These are phyloP conservation scores for Bisporella sp. DNA, from an alignment of 2,329 filamentous ascomycete genomes.

Conservation along the genomic window DNA sequence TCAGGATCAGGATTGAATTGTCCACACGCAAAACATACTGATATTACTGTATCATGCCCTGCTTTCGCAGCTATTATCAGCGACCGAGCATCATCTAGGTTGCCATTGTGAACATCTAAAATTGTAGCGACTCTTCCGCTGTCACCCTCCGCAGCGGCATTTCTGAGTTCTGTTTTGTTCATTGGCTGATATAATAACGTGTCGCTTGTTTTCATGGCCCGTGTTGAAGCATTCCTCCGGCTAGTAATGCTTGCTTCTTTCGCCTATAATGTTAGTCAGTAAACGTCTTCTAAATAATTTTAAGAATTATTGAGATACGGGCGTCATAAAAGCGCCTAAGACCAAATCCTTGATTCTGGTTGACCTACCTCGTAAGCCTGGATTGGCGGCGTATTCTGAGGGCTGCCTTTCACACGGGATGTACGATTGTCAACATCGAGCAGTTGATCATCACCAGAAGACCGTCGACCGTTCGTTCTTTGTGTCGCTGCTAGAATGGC, in stretches of 20 bases:
- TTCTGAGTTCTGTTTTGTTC: conserved; percentile 50
- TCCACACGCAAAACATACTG: conserved; percentile 39
- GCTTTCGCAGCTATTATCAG: conserved; percentile 88
- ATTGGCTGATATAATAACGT: conserved; percentile 56
- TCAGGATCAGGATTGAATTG: conserved; percentile 61
- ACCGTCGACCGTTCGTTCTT: conserved; percentile 42
- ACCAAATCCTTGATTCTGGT: too few species aligned
- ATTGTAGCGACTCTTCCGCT: conserved; percentile 55
- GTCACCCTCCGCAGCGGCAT: conserved; percentile 54
- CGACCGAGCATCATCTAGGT: conserved; percentile 70
- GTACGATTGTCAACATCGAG: conserved; percentile 32
- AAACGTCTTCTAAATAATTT: too few species aligned
- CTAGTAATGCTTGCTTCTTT: conserved; percentile 22
- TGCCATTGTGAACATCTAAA: conserved; percentile 42
- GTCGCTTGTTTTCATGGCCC: conserved; percentile 58
- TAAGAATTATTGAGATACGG: too few species aligned
- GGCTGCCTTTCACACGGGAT: conserved; percentile 50
- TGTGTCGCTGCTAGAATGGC: conserved; percentile 55
- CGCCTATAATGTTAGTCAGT: too few species aligned
- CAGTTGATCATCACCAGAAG: conserved; percentile 48
- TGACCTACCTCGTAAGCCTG: conserved; percentile 13
- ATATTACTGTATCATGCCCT: conserved; percentile 60
- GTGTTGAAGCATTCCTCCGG: conserved; percentile 42
- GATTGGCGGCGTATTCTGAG: conserved; percentile 46
- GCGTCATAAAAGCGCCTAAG: too few species aligned